Evolutionary conservation across 257 asterid genomes (phyloP), one percentile per base, ranked within the genome.

Genomic region (Solanum tacnaense): DNA sequence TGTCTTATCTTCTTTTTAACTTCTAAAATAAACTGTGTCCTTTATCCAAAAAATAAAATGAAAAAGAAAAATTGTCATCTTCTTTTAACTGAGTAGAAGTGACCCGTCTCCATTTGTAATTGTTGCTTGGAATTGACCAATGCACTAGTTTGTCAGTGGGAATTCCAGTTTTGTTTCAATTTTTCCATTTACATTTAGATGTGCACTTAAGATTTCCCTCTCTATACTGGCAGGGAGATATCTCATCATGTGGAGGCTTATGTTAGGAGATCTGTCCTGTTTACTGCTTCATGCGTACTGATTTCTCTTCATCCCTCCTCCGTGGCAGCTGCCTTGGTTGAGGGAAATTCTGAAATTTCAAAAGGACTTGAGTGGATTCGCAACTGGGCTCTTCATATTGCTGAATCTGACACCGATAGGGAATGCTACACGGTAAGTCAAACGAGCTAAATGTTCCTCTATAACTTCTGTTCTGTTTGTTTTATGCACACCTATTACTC

Each of bases 281-380:
- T 94, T 91, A 93, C 99, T 41, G 99, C 98, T 91, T 95, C 98
- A 16, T 96, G 98, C 89, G 86, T 93, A 89, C 83, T 97, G 75
- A 88, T 93, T 89, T 95, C 98, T 89, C 96, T 97, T 90, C 96
- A 95, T 91, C 99, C 99, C 84, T 89, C 99, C 25, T 93, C 86
- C 79, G 95, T 97, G 81, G 98, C 98, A 82, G 91, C 98, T 87
- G 95, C 98, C 5, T 58, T 96, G 91, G 91, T 88, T 31, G 96
- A 92, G 83, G 98, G 97, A 67, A 92, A 95, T 89, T 32, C 83
- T 79, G 99, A 92, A 87, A 88, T 96, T 81, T 90, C 95, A 21
- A 93, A 89, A 90, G 99, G 98, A 86, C 98, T 96, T 21, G 98
- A 95, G 73, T 97, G 99, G 99, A 89, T 96, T 62, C 99, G 96